These are phyloP conservation scores for Atalantia buxifolia DNA, from an alignment of 345 rosid species.

Conservation along the genomic window DNA sequence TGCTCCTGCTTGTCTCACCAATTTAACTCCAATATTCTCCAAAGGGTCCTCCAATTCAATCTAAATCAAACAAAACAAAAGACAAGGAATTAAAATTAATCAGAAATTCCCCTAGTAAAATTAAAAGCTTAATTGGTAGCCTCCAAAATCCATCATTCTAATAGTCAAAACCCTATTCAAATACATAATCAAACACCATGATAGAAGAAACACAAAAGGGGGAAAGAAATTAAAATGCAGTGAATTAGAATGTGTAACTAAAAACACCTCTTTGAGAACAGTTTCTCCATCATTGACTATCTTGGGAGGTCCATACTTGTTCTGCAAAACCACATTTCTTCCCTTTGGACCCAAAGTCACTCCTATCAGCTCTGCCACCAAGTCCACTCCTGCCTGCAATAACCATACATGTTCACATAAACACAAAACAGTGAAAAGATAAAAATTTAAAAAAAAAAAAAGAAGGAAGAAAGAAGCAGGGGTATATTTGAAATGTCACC, in stretches of 20 bases:
- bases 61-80: conserved; percentile 31
- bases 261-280: conserved; percentile 71
- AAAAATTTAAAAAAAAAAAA: neutral
- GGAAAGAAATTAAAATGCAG: neutral
- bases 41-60: conserved; percentile 88
- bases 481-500: conserved; percentile 31
- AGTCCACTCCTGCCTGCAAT: conserved; percentile 71
- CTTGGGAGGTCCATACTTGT: conserved; percentile 92
- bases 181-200: neutral
- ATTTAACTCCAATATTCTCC: conserved; percentile 94
- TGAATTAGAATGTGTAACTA: neutral
- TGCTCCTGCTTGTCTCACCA: conserved; percentile 98
- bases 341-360: conserved; percentile 96
- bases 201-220: neutral
- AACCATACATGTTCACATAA: neutral
- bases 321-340: conserved; percentile 84
- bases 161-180: neutral
- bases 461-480: neutral
- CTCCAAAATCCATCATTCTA: neutral
- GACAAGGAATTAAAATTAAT: neutral
- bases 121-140: neutral
- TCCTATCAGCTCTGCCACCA: conserved; percentile 87
- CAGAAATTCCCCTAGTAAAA: neutral
- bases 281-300: conserved; percentile 97
- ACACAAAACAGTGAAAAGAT: no score